A percentile compares a stretch with the other conserved stretches of the same genome.
phyloP scores from a whole-genome alignment of 1,284 basidiomycete species.

The Moesziomyces sp. region DNA sequence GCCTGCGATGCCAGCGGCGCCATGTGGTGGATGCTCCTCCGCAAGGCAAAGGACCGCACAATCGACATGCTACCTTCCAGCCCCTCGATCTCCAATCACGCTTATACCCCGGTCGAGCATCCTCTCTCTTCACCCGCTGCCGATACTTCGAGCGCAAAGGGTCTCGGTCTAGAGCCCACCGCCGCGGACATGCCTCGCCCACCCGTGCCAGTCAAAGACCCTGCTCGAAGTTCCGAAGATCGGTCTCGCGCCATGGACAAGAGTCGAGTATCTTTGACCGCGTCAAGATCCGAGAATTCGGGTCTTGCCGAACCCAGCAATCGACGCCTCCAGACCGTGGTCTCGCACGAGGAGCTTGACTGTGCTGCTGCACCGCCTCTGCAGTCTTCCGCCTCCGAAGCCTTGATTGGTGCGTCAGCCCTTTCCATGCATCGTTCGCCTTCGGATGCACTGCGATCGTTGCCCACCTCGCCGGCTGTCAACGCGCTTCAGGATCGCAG shows the following conservation, averaged over 20 bases:
- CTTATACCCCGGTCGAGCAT: background rate
- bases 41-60: slow-evolving; percentile 75
- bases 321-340: slow-evolving; percentile 40
- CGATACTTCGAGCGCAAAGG: background rate
- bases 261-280: slow-evolving; percentile 2
- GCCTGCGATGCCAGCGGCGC: slow-evolving; percentile 93
- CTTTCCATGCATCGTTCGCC: slow-evolving; percentile 8
- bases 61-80: slow-evolving; percentile 4
- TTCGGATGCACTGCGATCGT: background rate
- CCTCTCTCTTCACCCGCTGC: background rate
- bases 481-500: slow-evolving; percentile 13
- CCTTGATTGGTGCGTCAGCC: slow-evolving; percentile 1
- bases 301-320: slow-evolving; percentile 16
- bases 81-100: slow-evolving; percentile 2
- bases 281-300: slow-evolving; percentile 25
- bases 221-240: slow-evolving; percentile 30
- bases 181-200: slow-evolving; percentile 10
- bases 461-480: slow-evolving; percentile 6
- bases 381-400: slow-evolving; percentile 17
- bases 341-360: slow-evolving; percentile 43
- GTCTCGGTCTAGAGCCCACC: background rate
- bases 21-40: slow-evolving; percentile 94
- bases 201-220: slow-evolving; percentile 38
- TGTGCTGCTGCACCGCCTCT: slow-evolving; percentile 5
- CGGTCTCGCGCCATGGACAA: slow-evolving; percentile 8